Base-by-base conservation (phyloP, 331 rosid species). In the Ulmus americana region DNA sequence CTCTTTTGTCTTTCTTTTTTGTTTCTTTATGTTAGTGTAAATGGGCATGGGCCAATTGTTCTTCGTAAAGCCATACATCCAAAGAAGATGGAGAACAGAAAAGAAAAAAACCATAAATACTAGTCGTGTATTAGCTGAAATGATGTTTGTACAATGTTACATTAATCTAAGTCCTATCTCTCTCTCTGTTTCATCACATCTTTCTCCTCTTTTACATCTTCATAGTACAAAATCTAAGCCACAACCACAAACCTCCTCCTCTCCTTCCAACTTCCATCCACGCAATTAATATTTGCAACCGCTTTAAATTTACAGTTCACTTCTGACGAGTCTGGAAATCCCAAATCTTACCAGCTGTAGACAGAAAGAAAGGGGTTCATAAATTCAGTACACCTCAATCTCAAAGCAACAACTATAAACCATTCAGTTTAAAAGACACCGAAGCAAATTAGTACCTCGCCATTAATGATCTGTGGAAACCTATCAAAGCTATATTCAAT, bases 261-360 rank as follows among this genome's bases (percentile, higher is more conserved):
- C n/a, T 46, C 51, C n/a, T 46, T n/a, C 51, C 13, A 46, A 10
- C 51, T 46, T n/a, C 51, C 51, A 46, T 3, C 10, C 4, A 56
- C 49, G 59, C 63, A 63, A 50, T 59, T 10, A 55, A 57, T 12
- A 48, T 75, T 15, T 61, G 47, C 15, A n/a, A 6, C 54, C n/a
- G 15, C 20, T 49, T 15, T 18, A 5, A 49, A 18, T 14, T 49
- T 18, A 49, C 2, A n/a, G 15, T 5, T 49, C 54, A 49, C 1
- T 49, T 49, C 54, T 49, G 54, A 15, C 15, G 18, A 49, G 54
- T 49, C 14, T 14, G 5, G 1, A 7, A 5, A 18, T 49, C 20
- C n/a, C 18, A 49, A 49, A 49, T 8, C 54, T n/a, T 51, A 10
- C 20, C 20, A 35, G 61, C 70, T 65, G 70, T 18, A 51, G 2